Conservation (phyloP, 176 grass and related monocot genomes). For the Dendrocalamus sinicus region DNA sequence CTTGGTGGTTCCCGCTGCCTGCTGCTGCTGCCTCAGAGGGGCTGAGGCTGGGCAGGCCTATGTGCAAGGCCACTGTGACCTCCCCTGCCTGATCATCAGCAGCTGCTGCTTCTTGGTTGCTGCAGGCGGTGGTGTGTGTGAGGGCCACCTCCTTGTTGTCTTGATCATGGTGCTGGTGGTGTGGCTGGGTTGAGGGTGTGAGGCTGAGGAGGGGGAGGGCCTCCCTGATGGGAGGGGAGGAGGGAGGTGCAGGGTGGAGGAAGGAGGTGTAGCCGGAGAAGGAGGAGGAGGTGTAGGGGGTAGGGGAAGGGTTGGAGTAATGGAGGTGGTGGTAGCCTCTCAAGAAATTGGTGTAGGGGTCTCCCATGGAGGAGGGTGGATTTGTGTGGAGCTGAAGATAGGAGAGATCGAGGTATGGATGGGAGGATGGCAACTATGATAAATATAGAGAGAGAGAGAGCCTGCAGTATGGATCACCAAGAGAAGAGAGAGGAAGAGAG, state of each 20-base stretch:
- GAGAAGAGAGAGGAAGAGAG: conserved; percentile 36
- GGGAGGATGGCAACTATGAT: conserved; percentile 50
- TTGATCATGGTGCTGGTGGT: neutral
- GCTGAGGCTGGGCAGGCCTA: conserved; percentile 70
- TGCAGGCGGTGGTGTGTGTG: conserved; percentile 1
- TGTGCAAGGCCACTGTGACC: conserved; percentile 77
- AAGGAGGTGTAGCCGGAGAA: conserved; percentile 40
- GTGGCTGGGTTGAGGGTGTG: conserved; percentile 23
- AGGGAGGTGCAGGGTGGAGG: conserved; percentile 43
- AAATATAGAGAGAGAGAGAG: conserved; percentile 41
- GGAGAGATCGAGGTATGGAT: conserved; percentile 44
- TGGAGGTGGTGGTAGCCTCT: conserved; percentile 45
- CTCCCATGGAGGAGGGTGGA: conserved; percentile 51
- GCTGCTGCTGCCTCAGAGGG: conserved; percentile 10
- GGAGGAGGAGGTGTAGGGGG: neutral
- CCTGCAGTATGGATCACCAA: conserved; percentile 32
- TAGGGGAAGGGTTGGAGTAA: conserved; percentile 40
- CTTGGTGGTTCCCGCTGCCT: neutral
- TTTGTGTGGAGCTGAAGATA: conserved; percentile 42
- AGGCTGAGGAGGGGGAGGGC: conserved; percentile 78
- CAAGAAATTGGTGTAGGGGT: conserved; percentile 63
- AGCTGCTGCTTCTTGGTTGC: neutral
- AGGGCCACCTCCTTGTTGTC: conserved; percentile 2
- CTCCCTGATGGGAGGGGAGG: conserved; percentile 74
- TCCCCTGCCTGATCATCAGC: conserved; percentile 40